Conservation (phyloP, 2,329 filamentous ascomycete species). For the Chrysoporthe cubensis region DNA sequence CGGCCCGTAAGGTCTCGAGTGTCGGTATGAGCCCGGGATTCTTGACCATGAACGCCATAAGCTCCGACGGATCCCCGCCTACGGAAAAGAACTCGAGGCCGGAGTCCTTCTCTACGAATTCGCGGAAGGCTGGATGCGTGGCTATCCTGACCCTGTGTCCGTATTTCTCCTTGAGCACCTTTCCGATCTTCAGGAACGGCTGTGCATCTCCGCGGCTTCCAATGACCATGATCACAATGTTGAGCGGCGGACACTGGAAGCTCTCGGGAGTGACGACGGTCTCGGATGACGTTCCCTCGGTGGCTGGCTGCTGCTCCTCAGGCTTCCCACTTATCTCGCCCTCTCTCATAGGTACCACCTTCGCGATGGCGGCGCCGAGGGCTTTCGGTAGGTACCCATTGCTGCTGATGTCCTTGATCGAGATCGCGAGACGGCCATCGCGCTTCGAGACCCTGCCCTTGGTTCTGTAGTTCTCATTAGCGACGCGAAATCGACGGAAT, state of each 20-base stretch:
- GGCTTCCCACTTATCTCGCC: constrained; percentile 37
- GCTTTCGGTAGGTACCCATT: constrained; percentile 76
- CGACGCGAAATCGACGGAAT: constrained; percentile 61
- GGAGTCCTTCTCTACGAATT: constrained; percentile 73
- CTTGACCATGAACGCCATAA: constrained; percentile 91
- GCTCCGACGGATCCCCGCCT: constrained; percentile 76
- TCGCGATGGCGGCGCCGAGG: constrained; percentile 65
- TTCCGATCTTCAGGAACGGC: constrained; percentile 76
- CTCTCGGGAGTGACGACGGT: constrained; percentile 36
- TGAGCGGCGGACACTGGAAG: constrained; percentile 57
- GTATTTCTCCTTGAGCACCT: constrained; percentile 70
- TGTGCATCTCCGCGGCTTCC: constrained; percentile 81
- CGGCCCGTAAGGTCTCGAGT: constrained; percentile 71
- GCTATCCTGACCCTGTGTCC: constrained; percentile 78
- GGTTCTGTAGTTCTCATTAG: constrained; percentile 67
- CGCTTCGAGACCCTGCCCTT: constrained; percentile 67
- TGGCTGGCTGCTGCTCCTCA: constrained; percentile 22
- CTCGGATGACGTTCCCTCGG: constrained; percentile 32
- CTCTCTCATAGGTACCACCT: constrained; percentile 49
- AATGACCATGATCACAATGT: constrained; percentile 84
- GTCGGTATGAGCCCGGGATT: constrained; percentile 79
- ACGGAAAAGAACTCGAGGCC: constrained; percentile 81
- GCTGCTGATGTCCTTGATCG: constrained; percentile 70
- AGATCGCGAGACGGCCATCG: constrained; percentile 74
- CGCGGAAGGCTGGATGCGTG: constrained; percentile 76